Base-by-base conservation (phyloP, 2,329 filamentous ascomycete species). In the Xylaria multiplex region DNA sequence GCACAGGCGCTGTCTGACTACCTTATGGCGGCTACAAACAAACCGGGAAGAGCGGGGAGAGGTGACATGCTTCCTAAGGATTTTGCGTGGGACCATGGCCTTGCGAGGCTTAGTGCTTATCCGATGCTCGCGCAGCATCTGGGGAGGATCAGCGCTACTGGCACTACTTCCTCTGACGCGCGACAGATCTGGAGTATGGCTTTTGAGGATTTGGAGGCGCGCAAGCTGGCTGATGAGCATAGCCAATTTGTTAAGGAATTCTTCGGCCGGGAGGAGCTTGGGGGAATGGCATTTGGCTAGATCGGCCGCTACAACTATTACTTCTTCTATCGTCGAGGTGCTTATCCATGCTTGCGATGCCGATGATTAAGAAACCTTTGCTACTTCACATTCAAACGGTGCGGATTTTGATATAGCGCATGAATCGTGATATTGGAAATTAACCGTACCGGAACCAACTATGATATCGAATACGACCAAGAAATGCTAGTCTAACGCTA, bases 111-210 rank as follows among this genome's bases (percentile, higher is more conserved):
- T 2, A 77, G 74, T 35, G 75, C 74, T 13, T 77, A 77, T 55
- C 75, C 75, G 52, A 77, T 77, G 75, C 63, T 76, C n/a, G 75
- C 73, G n/a, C 75, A 77, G 52, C 75, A 77, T 57, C 66, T 72
- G 0, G 75, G 75, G 3, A 66, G 72, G 40, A 70, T 76, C 19
- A 76, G 74, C 63, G 75, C 74, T 0, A 76, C 71, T 2, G 72
- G 72, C n/a, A 77, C 75, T 9, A 75, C 70, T 35, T 68, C 66
- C 27, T 69, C 73, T n/a, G 74, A 77, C 52, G 75, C 75, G 11
- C 70, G 60, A 42, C 68, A 71, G n/a, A 72, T 77, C 24, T 77
- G 75, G 75, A 77, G 74, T 49, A 76, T 76, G 73, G 75, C 73
- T 19, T 77, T 77, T 59, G 75, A 77, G 63, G 59, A 72, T 45